phyloP scores from a whole-genome alignment of 108 stramenopile genomes.

The Hondaea fermentalgiana region DNA sequence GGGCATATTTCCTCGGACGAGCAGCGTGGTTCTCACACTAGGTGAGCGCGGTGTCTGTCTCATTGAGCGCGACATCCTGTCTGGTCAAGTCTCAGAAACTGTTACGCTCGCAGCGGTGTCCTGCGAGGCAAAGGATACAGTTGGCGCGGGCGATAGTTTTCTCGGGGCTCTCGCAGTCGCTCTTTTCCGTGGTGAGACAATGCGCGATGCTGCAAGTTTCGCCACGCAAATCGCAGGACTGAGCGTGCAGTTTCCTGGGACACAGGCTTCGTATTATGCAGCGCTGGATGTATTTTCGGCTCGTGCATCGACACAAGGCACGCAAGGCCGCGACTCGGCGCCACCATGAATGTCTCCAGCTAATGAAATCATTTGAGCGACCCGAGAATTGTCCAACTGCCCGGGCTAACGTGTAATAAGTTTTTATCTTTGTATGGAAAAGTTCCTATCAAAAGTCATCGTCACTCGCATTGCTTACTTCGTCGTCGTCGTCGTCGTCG shows the following conservation, averaged over 20 bases:
- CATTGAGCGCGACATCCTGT: background rate
- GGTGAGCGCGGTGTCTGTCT: background rate
- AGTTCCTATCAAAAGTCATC: too few species aligned
- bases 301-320: background rate
- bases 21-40: background rate
- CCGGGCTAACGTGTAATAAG: too few species aligned
- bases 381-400: too few species aligned
- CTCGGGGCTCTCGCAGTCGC: background rate
- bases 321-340: too few species aligned
- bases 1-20: background rate
- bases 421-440: too few species aligned
- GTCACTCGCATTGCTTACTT: too few species aligned
- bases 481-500: too few species aligned
- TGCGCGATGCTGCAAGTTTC: background rate
- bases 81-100: background rate
- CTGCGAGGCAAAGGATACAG: background rate
- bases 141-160: background rate
- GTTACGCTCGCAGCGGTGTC: background rate
- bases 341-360: too few species aligned
- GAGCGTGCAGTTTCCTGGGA: background rate
- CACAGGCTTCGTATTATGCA: background rate
- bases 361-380: too few species aligned
- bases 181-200: background rate
- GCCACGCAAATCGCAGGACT: background rate
- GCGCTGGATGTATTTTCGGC: background rate